Percentiles rank a stretch among this genome's conserved stretches.
Conservation (phyloP, 2,329 filamentous ascomycete species). For the Hymenoscyphus fraxineus region DNA sequence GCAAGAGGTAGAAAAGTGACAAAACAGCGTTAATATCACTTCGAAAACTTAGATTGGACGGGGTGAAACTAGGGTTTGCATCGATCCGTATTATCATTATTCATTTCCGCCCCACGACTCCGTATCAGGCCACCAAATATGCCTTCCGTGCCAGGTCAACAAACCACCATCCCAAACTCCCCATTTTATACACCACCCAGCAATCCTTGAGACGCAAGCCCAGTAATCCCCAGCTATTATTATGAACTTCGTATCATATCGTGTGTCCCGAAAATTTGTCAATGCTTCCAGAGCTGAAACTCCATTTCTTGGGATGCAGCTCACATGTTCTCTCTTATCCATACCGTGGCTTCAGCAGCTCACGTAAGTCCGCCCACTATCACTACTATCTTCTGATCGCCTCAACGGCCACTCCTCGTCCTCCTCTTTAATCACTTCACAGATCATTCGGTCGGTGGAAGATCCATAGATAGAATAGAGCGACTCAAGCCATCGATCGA, state of each 20-base stretch:
- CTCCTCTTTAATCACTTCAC: constrained; percentile 9
- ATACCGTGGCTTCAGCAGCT: background rate
- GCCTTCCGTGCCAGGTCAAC: background rate
- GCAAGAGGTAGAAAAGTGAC: no score
- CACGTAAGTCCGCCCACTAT: constrained; percentile 5
- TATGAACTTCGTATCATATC: background rate
- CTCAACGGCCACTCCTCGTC: constrained; percentile 22
- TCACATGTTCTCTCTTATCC: background rate
- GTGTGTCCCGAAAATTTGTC: background rate
- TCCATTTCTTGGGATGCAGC: constrained; percentile 1
- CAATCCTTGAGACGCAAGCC: background rate
- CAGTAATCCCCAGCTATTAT: background rate
- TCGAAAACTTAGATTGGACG: background rate
- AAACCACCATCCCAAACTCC: background rate
- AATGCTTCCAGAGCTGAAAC: background rate
- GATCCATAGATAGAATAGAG: constrained; percentile 31
- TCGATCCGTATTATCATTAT: background rate
- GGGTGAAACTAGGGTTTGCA: background rate
- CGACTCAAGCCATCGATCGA: constrained; percentile 31
- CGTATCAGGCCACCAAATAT: background rate
- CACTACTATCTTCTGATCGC: constrained; percentile 10
- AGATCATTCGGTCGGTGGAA: constrained; percentile 13
- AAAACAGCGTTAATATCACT: no score
- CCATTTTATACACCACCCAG: background rate
- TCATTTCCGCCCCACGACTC: background rate